Evolutionary conservation across 2,329 filamentous ascomycete species (phyloP).

Genomic region (Trichophyton mentagrophytes): DNA sequence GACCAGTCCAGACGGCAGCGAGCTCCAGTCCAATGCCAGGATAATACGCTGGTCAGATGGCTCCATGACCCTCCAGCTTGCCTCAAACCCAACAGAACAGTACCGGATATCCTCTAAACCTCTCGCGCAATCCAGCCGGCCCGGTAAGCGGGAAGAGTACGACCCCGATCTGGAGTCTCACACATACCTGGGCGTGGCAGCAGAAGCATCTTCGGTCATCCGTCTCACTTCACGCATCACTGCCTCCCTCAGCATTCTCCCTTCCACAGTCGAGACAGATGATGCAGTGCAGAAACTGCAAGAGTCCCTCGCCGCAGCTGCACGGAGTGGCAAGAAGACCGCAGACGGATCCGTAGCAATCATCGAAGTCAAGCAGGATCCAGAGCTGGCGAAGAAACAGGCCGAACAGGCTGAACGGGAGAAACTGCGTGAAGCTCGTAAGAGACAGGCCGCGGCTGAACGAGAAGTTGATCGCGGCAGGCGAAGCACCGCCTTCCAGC

Average conservation of each 20-base stretch:
- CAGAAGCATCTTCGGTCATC: constrained; percentile 45
- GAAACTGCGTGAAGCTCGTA: constrained; percentile 41
- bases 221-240: constrained; percentile 52
- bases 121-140: constrained; percentile 44
- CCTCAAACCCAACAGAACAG: constrained; percentile 47
- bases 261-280: constrained; percentile 44
- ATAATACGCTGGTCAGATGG: constrained; percentile 56
- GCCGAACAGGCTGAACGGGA: constrained; percentile 50
- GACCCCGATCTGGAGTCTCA: constrained; percentile 47
- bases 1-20: constrained; percentile 45
- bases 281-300: constrained; percentile 51
- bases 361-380: constrained; percentile 48
- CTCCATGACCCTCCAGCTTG: constrained; percentile 52
- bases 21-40: constrained; percentile 53
- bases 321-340: constrained; percentile 39
- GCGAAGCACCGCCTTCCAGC: constrained; percentile 32
- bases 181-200: constrained; percentile 50
- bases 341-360: constrained; percentile 42
- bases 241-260: constrained; percentile 44
- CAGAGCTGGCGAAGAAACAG: constrained; percentile 46
- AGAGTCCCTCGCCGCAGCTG: constrained; percentile 45
- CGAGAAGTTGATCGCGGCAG: constrained; percentile 44
- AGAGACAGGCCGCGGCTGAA: constrained; percentile 43
- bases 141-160: constrained; percentile 38
- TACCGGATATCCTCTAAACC: constrained; percentile 47